Percentiles rank a stretch among this genome's conserved stretches.
Evolutionary conservation across 2,329 filamentous ascomycete species (phyloP).

Genomic region (Stromatinia cepivora): DNA sequence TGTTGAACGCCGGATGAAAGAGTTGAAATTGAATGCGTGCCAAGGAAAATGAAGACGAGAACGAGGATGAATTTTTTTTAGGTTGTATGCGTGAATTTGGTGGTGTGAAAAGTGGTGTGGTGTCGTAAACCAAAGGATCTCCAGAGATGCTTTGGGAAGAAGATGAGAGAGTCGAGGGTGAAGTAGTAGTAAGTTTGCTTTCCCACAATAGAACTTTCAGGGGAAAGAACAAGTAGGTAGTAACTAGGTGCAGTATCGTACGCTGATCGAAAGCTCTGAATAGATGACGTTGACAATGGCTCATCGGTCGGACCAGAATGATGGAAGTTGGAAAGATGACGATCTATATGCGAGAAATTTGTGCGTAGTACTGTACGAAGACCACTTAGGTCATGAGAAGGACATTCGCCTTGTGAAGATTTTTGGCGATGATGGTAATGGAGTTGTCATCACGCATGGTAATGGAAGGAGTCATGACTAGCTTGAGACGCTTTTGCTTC

Average conservation of each 20-base stretch:
- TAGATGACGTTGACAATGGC: constrained; percentile 10
- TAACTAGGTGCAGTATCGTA: constrained; percentile 10
- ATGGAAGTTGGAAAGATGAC: constrained; percentile 15
- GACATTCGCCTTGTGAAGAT: constrained; percentile 32
- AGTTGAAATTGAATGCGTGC: constrained; percentile 7
- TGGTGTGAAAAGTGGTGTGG: neutral
- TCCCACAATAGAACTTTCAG: constrained; percentile 18
- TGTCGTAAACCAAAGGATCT: constrained; percentile 1
- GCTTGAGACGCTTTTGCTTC: constrained; percentile 53
- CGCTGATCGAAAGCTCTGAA: constrained; percentile 13
- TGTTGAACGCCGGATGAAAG: constrained; percentile 11
- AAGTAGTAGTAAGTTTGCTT: neutral
- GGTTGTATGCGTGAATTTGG: neutral
- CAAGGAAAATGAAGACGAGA: constrained; percentile 1
- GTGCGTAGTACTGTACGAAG: constrained; percentile 6
- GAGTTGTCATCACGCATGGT: constrained; percentile 53
- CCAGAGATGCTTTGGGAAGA: constrained; percentile 1
- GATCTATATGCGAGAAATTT: constrained; percentile 15
- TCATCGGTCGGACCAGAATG: constrained; percentile 4
- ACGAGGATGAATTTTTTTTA: neutral
- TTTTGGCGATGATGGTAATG: constrained; percentile 24
- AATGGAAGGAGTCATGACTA: constrained; percentile 56
- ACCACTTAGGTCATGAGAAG: constrained; percentile 34
- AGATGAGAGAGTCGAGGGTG: neutral
- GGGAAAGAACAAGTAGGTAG: constrained; percentile 6